Conservation (phyloP, 306 rosid genomes). For the Ormosia semicastrata region DNA sequence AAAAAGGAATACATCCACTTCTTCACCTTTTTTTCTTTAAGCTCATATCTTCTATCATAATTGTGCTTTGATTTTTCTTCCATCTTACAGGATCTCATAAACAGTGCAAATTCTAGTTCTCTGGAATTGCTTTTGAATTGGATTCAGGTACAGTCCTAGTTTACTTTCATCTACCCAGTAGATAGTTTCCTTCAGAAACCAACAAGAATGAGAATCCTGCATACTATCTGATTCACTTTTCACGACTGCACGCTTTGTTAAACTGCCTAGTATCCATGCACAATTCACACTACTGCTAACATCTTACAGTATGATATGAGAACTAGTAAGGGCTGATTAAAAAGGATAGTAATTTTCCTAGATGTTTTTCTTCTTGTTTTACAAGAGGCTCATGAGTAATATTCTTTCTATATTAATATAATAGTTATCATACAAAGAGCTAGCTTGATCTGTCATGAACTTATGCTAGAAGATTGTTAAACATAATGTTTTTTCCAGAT, state of each 20-base stretch:
- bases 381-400: neutral
- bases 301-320: neutral
- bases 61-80: slow-evolving; percentile 11
- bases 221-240: neutral
- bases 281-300: neutral
- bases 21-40: neutral
- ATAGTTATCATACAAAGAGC: neutral
- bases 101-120: slow-evolving; percentile 43
- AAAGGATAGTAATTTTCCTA: neutral
- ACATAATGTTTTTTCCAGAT: neutral
- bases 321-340: neutral
- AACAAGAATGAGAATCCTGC: neutral
- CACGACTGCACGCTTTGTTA: neutral
- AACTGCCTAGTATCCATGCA: neutral
- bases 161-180: neutral
- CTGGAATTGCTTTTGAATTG: slow-evolving; percentile 78
- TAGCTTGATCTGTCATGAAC: neutral
- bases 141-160: slow-evolving; percentile 67
- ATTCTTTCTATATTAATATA: neutral
- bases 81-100: slow-evolving; percentile 49
- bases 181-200: neutral
- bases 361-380: neutral
- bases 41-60: neutral
- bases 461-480: neutral
- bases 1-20: neutral